Base-by-base conservation (phyloP, 805 yeast genomes). In the Starmerella sp. region DNA sequence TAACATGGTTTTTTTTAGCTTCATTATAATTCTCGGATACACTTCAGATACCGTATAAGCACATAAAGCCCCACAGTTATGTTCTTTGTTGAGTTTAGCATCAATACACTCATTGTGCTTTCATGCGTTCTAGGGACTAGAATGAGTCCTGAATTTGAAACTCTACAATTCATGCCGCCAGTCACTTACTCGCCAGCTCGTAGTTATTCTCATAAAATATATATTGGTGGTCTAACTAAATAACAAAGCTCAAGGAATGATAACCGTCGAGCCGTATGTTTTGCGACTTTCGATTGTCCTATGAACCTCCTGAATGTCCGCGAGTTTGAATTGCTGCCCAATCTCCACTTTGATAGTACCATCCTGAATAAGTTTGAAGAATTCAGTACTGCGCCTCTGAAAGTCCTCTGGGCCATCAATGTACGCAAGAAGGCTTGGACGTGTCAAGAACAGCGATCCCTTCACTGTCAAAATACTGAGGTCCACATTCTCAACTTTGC, bases 401-500 rank as follows among this genome's bases (percentile, higher is more conserved):
- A 63, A 64, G 29, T 72, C 63, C 5, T 74, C 72, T 5, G 51
- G 51, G 14, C 51, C 51, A 0, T 69, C 63, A n/a, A 83, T 54
- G 69, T 84, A 86, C 14, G 71, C 75, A 56, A 66, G 72, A 29
- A 85, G 63, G 22, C 67, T 67, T n/a, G 96, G 95, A 67, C 96
- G 78, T 8, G 65, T 62, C 37, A 72, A 46, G 36, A 86, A 60
- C 60, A 76, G 80, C 51, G 86, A 60, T 65, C 84, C 86, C 70
- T 84, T 86, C 3, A 82, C 66, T 0, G 81, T 59, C 54, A 89
- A 72, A 37, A 58, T 62, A 34, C 64, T 54, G 44, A 86, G 65
- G 0, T 70, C 31, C n/a, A 87, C 62, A 13, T 95, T 91, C 0
- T 86, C 82, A 34, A 88, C 87, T 1, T 81, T 72, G 15, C 97